Evolutionary conservation across 805 yeast genomes (phyloP).

Genomic region (Pichia paraexigua): DNA sequence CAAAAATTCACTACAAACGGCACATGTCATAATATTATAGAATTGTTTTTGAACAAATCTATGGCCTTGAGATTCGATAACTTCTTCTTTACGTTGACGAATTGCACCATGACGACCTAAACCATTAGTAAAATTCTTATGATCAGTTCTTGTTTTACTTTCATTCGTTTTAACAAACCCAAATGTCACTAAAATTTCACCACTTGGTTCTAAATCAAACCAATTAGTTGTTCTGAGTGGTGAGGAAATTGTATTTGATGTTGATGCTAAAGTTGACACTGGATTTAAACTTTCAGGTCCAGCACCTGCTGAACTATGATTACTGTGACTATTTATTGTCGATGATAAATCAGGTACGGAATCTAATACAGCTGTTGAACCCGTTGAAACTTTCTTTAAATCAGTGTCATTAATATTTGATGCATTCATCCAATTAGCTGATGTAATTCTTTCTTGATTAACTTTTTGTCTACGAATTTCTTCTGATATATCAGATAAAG

Average conservation of each 20-base stretch:
- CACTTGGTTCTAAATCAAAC: conserved; percentile 91
- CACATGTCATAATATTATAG: conserved; percentile 95
- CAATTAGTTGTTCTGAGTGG: conserved; percentile 51
- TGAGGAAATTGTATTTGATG: conserved; percentile 5
- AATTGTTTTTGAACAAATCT: conserved; percentile 93
- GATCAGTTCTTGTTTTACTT: conserved; percentile 37
- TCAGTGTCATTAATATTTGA: conserved; percentile 35
- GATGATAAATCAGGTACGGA: background rate
- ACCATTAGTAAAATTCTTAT: conserved; percentile 48
- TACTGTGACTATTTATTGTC: background rate
- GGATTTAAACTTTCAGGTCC: background rate
- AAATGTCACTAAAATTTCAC: conserved; percentile 71
- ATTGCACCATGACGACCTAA: conserved; percentile 97
- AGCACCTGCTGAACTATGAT: background rate
- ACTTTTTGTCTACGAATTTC: conserved; percentile 88
- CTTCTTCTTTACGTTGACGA: conserved; percentile 83
- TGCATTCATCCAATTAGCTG: conserved; percentile 83
- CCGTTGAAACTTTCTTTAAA: background rate
- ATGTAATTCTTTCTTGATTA: conserved; percentile 56
- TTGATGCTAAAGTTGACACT: conserved; percentile 8
- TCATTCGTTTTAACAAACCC: conserved; percentile 62
- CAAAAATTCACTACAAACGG: conserved; percentile 91
- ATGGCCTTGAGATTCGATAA: conserved; percentile 94
- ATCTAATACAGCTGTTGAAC: background rate
- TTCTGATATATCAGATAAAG: conserved; percentile 86